Evolutionary conservation across 1,139 yeast species (phyloP).

Genomic region (Sporopachydermia cereana): DNA sequence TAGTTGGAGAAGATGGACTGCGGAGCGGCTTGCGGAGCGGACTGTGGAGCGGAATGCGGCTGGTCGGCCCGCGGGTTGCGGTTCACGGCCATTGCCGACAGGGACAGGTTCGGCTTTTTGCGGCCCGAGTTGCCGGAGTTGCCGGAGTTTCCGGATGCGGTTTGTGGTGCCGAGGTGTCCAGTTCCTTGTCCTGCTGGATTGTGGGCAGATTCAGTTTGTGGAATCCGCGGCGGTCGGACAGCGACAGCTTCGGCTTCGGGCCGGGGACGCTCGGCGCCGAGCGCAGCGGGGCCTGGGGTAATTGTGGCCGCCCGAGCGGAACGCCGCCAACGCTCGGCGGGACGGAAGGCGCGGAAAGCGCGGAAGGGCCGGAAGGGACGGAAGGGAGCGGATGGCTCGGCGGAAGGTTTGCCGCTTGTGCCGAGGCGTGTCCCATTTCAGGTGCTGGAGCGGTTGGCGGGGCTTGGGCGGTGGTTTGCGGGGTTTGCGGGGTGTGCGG

Average conservation of each 20-base stretch:
- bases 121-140: constrained; percentile 11
- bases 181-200: constrained; percentile 4
- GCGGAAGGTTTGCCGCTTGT: no score
- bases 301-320: no score
- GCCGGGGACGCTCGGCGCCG: neutral
- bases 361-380: no score
- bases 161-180: constrained; percentile 4
- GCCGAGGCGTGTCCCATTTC: no score
- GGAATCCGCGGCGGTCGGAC: neutral
- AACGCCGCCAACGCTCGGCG: no score
- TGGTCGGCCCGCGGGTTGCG: constrained; percentile 3
- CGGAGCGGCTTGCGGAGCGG: constrained; percentile 15
- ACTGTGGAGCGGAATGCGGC: constrained; percentile 32
- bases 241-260: constrained; percentile 4
- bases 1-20: constrained; percentile 52
- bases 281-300: no score
- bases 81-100: neutral
- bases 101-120: neutral
- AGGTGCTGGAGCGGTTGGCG: no score
- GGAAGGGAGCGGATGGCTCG: no score
- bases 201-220: neutral
- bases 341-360: no score
- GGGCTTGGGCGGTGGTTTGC: no score
- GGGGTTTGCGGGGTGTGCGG: no score
- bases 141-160: constrained; percentile 13